Base-by-base conservation (phyloP, 2,329 filamentous ascomycete species). In the Thelonectria blattea region DNA sequence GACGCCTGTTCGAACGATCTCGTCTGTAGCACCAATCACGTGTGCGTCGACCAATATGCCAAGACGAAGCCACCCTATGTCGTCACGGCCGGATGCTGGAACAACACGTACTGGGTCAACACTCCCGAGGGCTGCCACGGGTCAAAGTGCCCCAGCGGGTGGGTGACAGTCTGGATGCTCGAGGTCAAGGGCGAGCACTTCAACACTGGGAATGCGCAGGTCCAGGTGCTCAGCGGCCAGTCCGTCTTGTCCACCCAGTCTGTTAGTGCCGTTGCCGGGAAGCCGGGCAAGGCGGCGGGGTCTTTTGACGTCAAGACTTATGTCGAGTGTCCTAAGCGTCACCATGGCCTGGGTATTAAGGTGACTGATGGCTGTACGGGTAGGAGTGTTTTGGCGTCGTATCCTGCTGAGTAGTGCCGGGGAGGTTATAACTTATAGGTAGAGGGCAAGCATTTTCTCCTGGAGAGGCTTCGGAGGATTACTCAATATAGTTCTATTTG, bases 111-210 rank as follows among this genome's bases (percentile, higher is more conserved):
- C n/a, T 55, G 52, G 52, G n/a, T 48, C 20, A 55, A 43, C 32
- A 20, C 10, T 20, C 52, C 43, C 10, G 52, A 55, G 15, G 52
- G 52, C 11, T 55, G 43, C n/a, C 32, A 17, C 22, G 15, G 9
- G 10, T 22, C 32, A 5, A 47, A 55, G 14, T 55, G 52, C 43
- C 20, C 43, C 9, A 20, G 32, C 0, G 43, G 52, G 3, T 55
- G 52, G 52, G 52, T 48, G 9, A 37, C 52, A 14, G 43, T 48
- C 15, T 17, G 18, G 52, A 55, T 48, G 43, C 17, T 55, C 2
- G 52, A 55, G 34, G 43, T 55, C 32, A 55, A 55, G 10, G 52
- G 52, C 22, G 52, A 55, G 32, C 43, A 55, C 34, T 55, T 55
- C n/a, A 55, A 55, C 27, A 48, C 52, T 0, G 52, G 52, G 3